Percentiles rank a stretch among this genome's conserved stretches.
phyloP scores from a whole-genome alignment of 1,284 basidiomycete genomes.

The Apiotrichum gracile region DNA sequence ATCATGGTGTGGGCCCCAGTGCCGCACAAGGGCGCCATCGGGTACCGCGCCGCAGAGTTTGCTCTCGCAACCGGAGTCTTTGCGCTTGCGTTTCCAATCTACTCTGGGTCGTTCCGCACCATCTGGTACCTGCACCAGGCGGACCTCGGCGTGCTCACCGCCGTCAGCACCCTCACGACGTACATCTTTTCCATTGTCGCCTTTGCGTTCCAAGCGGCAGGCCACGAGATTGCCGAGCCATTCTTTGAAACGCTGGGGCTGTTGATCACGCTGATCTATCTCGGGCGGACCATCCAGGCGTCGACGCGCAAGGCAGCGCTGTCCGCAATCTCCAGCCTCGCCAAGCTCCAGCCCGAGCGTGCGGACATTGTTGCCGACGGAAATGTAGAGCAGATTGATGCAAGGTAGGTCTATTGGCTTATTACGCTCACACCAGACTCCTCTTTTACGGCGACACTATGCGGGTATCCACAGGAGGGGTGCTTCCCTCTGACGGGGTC shows the following conservation, averaged over 20 bases:
- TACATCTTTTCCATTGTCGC: constrained; percentile 51
- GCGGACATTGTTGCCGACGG: constrained; percentile 41
- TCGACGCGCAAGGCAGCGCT: constrained; percentile 45
- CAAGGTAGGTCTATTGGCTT: constrained; percentile 13
- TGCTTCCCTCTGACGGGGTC: constrained; percentile 50
- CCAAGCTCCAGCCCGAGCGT: constrained; percentile 41
- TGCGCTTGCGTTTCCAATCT: constrained; percentile 47
- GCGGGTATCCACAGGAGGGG: constrained; percentile 43
- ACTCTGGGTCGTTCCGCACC: constrained; percentile 45
- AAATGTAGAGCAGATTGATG: constrained; percentile 8
- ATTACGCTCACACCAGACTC: constrained; percentile 16
- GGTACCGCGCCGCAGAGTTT: constrained; percentile 47
- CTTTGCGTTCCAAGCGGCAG: constrained; percentile 46
- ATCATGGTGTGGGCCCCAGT: constrained; percentile 52
- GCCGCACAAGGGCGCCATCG: constrained; percentile 32
- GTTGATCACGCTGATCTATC: constrained; percentile 50
- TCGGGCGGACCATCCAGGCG: constrained; percentile 50
- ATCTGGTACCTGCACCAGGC: constrained; percentile 48
- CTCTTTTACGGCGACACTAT: constrained; percentile 48
- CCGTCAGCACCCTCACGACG: constrained; percentile 49
- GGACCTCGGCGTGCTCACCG: constrained; percentile 50
- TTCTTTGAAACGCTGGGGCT: constrained; percentile 53
- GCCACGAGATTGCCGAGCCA: constrained; percentile 42
- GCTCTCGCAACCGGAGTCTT: constrained; percentile 50
- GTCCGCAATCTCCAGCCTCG: constrained; percentile 40